Conservation (phyloP, 2,329 filamentous ascomycete genomes). For the Ophiocordyceps camponoti-floridani region DNA sequence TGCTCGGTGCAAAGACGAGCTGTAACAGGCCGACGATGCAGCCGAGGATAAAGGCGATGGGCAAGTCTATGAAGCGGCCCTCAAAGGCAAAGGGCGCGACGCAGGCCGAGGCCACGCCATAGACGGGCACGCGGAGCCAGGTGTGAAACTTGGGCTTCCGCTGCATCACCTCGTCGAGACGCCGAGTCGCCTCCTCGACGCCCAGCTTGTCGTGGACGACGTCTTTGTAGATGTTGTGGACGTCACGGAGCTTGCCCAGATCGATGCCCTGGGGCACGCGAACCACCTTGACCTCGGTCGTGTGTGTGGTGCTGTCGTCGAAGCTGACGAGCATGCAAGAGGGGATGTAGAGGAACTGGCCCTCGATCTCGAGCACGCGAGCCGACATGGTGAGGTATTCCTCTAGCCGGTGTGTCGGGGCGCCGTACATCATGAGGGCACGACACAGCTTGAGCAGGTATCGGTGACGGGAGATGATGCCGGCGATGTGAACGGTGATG, state of each 20-base stretch:
- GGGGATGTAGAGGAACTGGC: conserved; percentile 78
- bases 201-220: conserved; percentile 63
- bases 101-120: conserved; percentile 56
- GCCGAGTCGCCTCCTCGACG: conserved; percentile 49
- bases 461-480: conserved; percentile 59
- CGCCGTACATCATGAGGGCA: conserved; percentile 77
- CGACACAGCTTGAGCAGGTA: conserved; percentile 75
- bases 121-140: conserved; percentile 44
- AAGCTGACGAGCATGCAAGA: conserved; percentile 93
- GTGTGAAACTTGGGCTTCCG: conserved; percentile 26
- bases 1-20: conserved; percentile 54
- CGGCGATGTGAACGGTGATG: conserved; percentile 42
- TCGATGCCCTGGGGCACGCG: conserved; percentile 51
- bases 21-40: conserved; percentile 58
- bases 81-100: conserved; percentile 71
- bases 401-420: conserved; percentile 78
- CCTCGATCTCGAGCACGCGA: conserved; percentile 73
- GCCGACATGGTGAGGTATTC: conserved; percentile 86
- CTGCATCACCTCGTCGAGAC: conserved; percentile 36
- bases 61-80: conserved; percentile 60
- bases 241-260: conserved; percentile 54
- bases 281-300: conserved; percentile 64
- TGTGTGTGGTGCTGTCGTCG: conserved; percentile 55
- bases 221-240: conserved; percentile 64
- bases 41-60: conserved; percentile 59